Evolutionary conservation across 768 basidiomycete genomes (phyloP).

Genomic region (Pisolithus albus): DNA sequence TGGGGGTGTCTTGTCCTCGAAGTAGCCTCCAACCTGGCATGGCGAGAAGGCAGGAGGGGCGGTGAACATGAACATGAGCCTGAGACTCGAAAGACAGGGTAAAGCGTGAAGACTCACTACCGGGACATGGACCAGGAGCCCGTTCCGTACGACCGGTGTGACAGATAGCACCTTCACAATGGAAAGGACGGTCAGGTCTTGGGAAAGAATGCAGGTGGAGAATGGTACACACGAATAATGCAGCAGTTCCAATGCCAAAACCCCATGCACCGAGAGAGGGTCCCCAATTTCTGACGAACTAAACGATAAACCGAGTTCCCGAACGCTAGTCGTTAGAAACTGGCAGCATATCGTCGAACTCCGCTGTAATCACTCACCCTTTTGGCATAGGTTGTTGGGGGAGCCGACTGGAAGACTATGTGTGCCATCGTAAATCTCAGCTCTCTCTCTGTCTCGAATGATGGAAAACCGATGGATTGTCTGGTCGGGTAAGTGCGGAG

Average conservation of each 20-base stretch:
- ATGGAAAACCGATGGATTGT: no score
- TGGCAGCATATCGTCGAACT: neutral
- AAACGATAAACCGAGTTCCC: neutral
- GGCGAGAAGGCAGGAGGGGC: neutral
- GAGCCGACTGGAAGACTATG: conserved; percentile 23
- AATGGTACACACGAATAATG: conserved; percentile 46
- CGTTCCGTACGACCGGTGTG: conserved; percentile 77
- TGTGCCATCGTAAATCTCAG: conserved; percentile 26
- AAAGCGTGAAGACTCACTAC: conserved; percentile 43
- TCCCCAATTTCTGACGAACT: conserved; percentile 55
- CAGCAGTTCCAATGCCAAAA: conserved; percentile 57
- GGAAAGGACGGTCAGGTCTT: neutral
- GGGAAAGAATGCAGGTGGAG: neutral
- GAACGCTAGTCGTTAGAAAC: neutral
- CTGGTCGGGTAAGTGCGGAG: neutral
- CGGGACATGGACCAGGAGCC: conserved; percentile 65
- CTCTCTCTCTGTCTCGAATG: neutral
- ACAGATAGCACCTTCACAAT: conserved; percentile 61
- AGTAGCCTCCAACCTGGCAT: conserved; percentile 60
- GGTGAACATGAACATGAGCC: neutral
- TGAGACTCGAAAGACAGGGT: neutral
- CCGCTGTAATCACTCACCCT: conserved; percentile 10
- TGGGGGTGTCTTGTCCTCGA: conserved; percentile 71
- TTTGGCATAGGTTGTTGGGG: conserved; percentile 7
- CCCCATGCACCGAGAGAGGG: conserved; percentile 66